These are phyloP conservation scores for Lepiota subincarnata DNA, from an alignment of 768 basidiomycete genomes.

Conservation along the genomic window DNA sequence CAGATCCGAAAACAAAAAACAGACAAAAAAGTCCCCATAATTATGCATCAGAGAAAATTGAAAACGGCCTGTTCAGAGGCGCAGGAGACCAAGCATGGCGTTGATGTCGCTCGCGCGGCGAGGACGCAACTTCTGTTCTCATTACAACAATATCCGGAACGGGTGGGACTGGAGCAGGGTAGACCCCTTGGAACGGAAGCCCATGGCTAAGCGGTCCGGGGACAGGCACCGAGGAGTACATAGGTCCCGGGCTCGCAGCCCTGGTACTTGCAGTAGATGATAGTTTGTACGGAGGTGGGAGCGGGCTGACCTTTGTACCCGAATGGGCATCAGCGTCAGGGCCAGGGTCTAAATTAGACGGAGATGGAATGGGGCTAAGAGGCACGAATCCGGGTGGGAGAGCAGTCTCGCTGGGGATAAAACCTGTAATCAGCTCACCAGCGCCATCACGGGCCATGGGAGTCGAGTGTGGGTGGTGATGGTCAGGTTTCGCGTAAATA, in stretches of 20 bases:
- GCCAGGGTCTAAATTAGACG: not conserved
- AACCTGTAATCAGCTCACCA: conserved; percentile 13
- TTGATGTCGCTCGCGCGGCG: not conserved
- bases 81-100: not conserved
- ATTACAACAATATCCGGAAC: not conserved
- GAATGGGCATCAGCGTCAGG: conserved; percentile 1
- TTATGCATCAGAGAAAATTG: conserved; percentile 2
- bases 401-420: conserved; percentile 26
- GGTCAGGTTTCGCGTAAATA: not conserved
- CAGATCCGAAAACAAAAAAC: not conserved
- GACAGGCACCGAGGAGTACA: conserved; percentile 11
- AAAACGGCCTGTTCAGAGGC: conserved; percentile 4
- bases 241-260: not conserved
- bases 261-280: not conserved
- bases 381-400: conserved; percentile 37
- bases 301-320: not conserved
- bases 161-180: not conserved
- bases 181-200: not conserved
- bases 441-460: not conserved
- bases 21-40: not conserved
- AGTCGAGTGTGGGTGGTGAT: conserved; percentile 1
- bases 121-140: not conserved
- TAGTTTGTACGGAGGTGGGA: not conserved
- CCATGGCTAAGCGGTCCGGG: conserved; percentile 4
- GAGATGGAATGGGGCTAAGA: conserved; percentile 27